phyloP scores from a whole-genome alignment of 306 rosid genomes.

The Acacia crassicarpa region DNA sequence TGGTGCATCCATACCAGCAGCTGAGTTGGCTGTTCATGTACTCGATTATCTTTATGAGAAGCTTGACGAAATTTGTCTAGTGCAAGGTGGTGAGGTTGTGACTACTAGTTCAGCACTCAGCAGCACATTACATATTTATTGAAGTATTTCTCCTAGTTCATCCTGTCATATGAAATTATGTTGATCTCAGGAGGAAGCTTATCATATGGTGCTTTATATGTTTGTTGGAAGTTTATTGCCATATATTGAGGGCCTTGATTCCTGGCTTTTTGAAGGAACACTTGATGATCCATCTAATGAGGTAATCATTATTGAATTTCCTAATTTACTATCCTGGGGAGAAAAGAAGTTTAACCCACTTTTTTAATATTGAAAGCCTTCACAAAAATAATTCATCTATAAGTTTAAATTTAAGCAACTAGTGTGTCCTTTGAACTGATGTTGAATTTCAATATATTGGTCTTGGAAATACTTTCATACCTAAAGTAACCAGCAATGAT shows the following conservation, averaged over 20 bases:
- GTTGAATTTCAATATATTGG: not conserved
- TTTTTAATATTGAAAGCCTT: conserved; percentile 3
- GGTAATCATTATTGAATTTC: conserved; percentile 52
- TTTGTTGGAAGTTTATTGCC: conserved; percentile 89
- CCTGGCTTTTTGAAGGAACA: conserved; percentile 98
- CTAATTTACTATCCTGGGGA: conserved; percentile 8
- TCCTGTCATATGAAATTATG: conserved; percentile 32
- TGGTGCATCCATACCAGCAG: conserved; percentile 63
- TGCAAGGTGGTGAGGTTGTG: conserved; percentile 95
- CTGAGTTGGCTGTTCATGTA: conserved; percentile 73
- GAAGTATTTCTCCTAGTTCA: conserved; percentile 28
- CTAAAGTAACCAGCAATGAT: conserved; percentile 14
- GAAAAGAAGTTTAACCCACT: not conserved
- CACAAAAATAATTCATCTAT: not conserved
- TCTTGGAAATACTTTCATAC: conserved; percentile 9
- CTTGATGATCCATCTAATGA: conserved; percentile 94
- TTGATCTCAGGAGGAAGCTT: conserved; percentile 77
- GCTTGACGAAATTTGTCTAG: conserved; percentile 86
- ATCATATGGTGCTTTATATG: conserved; percentile 79
- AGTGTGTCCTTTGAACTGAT: not conserved
- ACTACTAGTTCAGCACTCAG: conserved; percentile 31
- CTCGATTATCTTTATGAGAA: conserved; percentile 81
- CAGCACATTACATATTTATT: conserved; percentile 27
- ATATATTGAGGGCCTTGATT: conserved; percentile 89
- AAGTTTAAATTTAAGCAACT: conserved; percentile 17